Conservation (phyloP, 768 basidiomycete genomes). For the Tricholoma bakamatsutake region DNA sequence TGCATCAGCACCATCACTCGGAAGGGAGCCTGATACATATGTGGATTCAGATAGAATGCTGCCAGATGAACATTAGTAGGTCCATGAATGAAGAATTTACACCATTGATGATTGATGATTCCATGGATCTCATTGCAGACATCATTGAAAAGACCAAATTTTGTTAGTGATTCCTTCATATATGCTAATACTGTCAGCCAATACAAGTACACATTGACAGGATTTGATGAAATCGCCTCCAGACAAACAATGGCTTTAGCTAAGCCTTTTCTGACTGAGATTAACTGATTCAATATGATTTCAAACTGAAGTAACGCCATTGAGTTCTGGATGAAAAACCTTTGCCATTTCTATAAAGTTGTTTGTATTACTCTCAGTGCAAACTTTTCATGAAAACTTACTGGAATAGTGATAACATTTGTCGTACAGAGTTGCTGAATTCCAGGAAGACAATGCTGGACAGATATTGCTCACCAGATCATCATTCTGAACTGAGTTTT, state of each 20-base stretch:
- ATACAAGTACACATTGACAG: constrained; percentile 29
- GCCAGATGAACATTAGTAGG: constrained; percentile 24
- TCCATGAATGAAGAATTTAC: constrained; percentile 22
- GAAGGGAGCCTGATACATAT: constrained; percentile 9
- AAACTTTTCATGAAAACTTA: not conserved
- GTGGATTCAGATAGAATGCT: constrained; percentile 28
- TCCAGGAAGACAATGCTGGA: not conserved
- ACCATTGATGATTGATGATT: constrained; percentile 23
- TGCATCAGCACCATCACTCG: not conserved
- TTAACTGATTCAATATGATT: constrained; percentile 18
- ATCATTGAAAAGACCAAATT: constrained; percentile 11
- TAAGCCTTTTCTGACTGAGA: constrained; percentile 18
- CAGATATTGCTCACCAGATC: not conserved
- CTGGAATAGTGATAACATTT: not conserved
- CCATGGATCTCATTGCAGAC: constrained; percentile 20
- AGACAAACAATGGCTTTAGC: constrained; percentile 26
- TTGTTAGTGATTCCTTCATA: constrained; percentile 13
- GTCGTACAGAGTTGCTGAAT: not conserved
- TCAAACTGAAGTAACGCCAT: constrained; percentile 15
- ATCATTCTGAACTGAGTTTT: not conserved
- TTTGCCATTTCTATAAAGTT: constrained; percentile 7
- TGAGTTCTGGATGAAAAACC: constrained; percentile 5
- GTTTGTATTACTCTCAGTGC: not conserved
- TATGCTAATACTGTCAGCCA: constrained; percentile 27
- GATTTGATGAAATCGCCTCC: constrained; percentile 21